These are phyloP conservation scores for Narthecium ossifragum DNA, from an alignment of 106 monocot species.

Conservation along the genomic window DNA sequence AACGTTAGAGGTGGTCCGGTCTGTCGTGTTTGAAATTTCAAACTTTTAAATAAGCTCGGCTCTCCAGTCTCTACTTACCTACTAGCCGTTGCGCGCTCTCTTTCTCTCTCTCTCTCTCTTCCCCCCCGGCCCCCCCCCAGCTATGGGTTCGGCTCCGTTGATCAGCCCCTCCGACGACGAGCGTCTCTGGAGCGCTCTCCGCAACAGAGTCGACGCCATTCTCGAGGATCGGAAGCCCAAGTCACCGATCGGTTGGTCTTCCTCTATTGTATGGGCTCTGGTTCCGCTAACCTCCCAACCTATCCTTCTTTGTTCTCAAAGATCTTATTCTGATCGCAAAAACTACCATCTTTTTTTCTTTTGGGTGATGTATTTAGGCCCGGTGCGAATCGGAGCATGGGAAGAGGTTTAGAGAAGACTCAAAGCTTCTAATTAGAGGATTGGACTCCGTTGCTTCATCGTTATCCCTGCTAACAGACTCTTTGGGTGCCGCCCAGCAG, in stretches of 20 bases:
- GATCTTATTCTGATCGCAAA: too few species aligned
- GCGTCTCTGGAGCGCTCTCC: slow-evolving; percentile 58
- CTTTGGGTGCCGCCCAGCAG: slow-evolving; percentile 54
- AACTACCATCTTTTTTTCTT: not conserved
- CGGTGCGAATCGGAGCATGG: slow-evolving; percentile 35
- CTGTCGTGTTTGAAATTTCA: slow-evolving; percentile 1
- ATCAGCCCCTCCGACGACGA: slow-evolving; percentile 55
- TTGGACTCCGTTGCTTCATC: slow-evolving; percentile 85
- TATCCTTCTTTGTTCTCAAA: not conserved
- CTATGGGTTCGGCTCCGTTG: slow-evolving; percentile 31
- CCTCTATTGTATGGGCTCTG: slow-evolving; percentile 1
- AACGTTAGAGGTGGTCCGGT: not conserved
- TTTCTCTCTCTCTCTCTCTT: slow-evolving; percentile 21
- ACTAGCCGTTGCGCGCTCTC: slow-evolving; percentile 25
- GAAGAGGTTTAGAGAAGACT: slow-evolving; percentile 63
- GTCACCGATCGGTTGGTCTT: not conserved
- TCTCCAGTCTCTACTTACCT: not conserved
- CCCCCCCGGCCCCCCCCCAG: too few species aligned
- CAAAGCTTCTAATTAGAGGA: slow-evolving; percentile 70
- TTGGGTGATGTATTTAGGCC: slow-evolving; percentile 2
- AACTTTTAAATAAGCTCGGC: not conserved
- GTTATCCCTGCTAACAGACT: slow-evolving; percentile 60
- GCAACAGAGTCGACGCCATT: slow-evolving; percentile 50
- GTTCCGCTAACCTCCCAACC: not conserved
- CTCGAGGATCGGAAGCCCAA: slow-evolving; percentile 42